A percentile compares a stretch with the other conserved stretches of the same genome.
These are phyloP conservation scores for Truncatella angustata DNA, from an alignment of 2,329 filamentous ascomycete species.

Conservation along the genomic window DNA sequence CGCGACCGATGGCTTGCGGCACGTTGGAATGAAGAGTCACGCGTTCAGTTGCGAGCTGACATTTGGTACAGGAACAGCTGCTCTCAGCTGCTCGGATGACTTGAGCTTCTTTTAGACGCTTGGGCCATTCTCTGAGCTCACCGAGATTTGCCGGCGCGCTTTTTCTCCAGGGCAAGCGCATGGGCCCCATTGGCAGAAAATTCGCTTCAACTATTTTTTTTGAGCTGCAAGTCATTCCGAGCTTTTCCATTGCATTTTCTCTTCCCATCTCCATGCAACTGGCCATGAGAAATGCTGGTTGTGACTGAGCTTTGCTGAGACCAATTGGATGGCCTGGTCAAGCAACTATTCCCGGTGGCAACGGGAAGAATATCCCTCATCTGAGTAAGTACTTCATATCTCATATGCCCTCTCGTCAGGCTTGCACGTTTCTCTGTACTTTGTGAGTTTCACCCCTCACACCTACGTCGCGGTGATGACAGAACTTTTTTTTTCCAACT, in stretches of 20 bases:
- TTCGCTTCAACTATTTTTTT: neutral
- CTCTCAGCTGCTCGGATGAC: too few species aligned
- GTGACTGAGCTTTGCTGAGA: neutral
- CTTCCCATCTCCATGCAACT: neutral
- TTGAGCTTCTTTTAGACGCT: too few species aligned
- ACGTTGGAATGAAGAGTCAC: too few species aligned
- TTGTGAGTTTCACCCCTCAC: neutral
- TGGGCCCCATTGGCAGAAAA: neutral
- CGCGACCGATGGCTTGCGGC: too few species aligned
- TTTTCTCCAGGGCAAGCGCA: neutral
- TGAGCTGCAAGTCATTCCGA: neutral
- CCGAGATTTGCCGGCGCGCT: slow-evolving; percentile 7
- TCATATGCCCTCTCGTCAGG: neutral
- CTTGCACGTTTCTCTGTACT: neutral
- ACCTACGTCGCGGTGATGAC: slow-evolving; percentile 58
- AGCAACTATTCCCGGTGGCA: slow-evolving; percentile 15
- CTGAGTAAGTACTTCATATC: slow-evolving; percentile 17
- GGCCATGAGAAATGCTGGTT: slow-evolving; percentile 2
- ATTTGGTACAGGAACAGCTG: too few species aligned
- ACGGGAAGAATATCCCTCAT: slow-evolving; percentile 18
- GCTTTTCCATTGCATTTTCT: neutral
- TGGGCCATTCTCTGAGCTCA: neutral
- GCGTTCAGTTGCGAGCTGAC: too few species aligned
- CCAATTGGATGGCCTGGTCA: slow-evolving; percentile 20
- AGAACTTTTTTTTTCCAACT: slow-evolving; percentile 41